A percentile compares a stretch with the other conserved stretches of the same genome.
These are phyloP conservation scores for Penicillium paxilli DNA, from an alignment of 495 filamentous ascomycete genomes.

Conservation along the genomic window DNA sequence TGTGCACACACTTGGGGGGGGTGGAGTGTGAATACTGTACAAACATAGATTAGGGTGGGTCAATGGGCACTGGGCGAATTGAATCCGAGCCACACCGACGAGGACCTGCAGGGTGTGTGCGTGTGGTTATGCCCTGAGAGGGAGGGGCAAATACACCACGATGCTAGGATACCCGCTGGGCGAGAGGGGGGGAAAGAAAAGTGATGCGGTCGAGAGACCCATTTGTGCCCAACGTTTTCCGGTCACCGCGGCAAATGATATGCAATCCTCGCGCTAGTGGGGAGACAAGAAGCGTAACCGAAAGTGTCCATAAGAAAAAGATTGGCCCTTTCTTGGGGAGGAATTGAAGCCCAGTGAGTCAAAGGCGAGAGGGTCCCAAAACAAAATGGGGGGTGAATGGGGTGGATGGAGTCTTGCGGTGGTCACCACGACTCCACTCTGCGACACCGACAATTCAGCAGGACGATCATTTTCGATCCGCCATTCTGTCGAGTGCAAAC, in stretches of 20 bases:
- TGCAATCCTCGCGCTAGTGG: constrained; percentile 25
- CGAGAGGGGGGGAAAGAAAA: constrained; percentile 3
- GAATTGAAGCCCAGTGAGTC: constrained; percentile 12
- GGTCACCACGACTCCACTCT: constrained; percentile 21
- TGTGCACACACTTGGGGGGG: constrained; percentile 2
- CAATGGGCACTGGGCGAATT: constrained; percentile 1
- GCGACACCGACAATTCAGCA: constrained; percentile 31
- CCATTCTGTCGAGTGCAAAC: not conserved
- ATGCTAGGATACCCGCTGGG: constrained; percentile 4
- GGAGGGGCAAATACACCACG: too few species aligned
- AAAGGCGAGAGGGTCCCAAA: constrained; percentile 1
- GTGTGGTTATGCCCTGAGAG: not conserved
- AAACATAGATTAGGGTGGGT: constrained; percentile 7
- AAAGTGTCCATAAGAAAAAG: not conserved
- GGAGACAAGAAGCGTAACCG: constrained; percentile 6
- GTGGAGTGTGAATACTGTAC: constrained; percentile 2
- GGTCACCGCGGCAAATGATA: constrained; percentile 36
- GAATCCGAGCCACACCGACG: constrained; percentile 14
- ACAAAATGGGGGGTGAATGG: constrained; percentile 9
- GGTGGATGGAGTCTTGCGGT: constrained; percentile 17
- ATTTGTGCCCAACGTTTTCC: constrained; percentile 43
- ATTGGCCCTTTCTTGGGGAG: not conserved
- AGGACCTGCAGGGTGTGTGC: not conserved
- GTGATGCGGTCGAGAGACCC: constrained; percentile 22
- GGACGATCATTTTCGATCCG: constrained; percentile 10